phyloP scores from a whole-genome alignment of 2,329 filamentous ascomycete species.

The Nigrospora sphaerica region DNA sequence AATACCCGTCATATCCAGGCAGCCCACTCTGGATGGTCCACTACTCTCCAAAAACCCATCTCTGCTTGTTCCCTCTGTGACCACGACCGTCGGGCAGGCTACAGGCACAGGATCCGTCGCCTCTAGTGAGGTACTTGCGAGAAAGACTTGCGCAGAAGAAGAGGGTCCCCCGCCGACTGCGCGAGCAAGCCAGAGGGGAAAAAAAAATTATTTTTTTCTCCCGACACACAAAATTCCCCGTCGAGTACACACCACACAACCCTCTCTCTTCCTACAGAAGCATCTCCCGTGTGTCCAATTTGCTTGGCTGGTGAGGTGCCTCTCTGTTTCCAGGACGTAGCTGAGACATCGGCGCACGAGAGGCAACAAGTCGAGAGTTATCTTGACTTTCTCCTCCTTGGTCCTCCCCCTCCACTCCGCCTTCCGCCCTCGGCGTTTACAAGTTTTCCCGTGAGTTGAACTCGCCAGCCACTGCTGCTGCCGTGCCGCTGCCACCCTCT shows the following conservation, averaged over 20 bases:
- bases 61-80: no score
- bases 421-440: background rate
- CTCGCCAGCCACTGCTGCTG: background rate
- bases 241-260: conserved; percentile 4
- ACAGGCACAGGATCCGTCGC: no score
- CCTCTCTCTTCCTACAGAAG: conserved; percentile 3
- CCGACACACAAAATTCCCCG: conserved; percentile 5
- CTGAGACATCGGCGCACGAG: conserved; percentile 1
- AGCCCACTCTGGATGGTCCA: no score
- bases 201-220: conserved; percentile 6
- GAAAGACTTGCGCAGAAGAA: background rate
- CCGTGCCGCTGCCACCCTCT: background rate
- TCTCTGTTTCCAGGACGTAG: conserved; percentile 1
- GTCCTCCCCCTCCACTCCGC: background rate
- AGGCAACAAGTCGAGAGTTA: background rate
- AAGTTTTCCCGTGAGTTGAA: background rate
- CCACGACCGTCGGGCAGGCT: no score
- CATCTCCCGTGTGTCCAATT: conserved; percentile 4
- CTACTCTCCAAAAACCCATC: no score
- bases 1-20: no score
- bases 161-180: background rate
- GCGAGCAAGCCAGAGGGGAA: background rate
- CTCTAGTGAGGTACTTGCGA: no score
- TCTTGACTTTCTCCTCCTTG: background rate
- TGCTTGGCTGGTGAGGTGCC: conserved; percentile 1